A percentile compares a stretch with the other conserved stretches of the same genome.
Evolutionary conservation across 1,139 yeast species (phyloP).

Genomic region (Geotrichum citri-aurantii): DNA sequence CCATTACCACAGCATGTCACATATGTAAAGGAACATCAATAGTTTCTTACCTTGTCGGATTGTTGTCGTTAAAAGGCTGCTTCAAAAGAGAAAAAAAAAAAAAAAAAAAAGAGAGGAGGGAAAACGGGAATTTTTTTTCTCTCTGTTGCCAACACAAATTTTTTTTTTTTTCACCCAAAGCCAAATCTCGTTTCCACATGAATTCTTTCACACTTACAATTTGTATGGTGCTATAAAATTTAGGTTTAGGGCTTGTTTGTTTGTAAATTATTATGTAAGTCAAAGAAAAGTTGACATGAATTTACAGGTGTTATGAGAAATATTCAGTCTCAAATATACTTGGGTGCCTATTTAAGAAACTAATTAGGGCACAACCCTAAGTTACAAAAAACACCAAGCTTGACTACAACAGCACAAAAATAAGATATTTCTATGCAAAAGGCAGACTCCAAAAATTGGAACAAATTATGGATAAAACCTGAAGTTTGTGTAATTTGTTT

Average conservation of each 20-base stretch:
- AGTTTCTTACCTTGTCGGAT: slow-evolving; percentile 14
- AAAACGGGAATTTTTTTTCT: background rate
- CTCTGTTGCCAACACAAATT: background rate
- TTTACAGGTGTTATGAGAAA: background rate
- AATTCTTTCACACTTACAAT: background rate
- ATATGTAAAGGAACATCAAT: background rate
- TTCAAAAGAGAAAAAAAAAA: slow-evolving; percentile 9
- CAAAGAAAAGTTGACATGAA: background rate
- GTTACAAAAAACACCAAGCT: background rate
- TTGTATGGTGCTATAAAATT: background rate
- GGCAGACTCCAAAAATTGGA: no score
- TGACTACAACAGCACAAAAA: background rate
- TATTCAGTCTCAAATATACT: background rate
- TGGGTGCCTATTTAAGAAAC: background rate
- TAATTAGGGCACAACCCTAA: background rate
- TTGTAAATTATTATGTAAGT: background rate
- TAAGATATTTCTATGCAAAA: no score
- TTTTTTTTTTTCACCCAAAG: background rate
- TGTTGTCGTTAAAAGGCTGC: slow-evolving; percentile 14
- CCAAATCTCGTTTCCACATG: background rate
- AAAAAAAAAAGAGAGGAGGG: slow-evolving; percentile 6
- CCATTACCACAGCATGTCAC: background rate
- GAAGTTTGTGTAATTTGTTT: no score
- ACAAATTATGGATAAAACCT: no score
- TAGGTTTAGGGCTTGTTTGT: background rate